Conservation (phyloP, 768 basidiomycete species). For the Rhodotorula kratochvilovae region DNA sequence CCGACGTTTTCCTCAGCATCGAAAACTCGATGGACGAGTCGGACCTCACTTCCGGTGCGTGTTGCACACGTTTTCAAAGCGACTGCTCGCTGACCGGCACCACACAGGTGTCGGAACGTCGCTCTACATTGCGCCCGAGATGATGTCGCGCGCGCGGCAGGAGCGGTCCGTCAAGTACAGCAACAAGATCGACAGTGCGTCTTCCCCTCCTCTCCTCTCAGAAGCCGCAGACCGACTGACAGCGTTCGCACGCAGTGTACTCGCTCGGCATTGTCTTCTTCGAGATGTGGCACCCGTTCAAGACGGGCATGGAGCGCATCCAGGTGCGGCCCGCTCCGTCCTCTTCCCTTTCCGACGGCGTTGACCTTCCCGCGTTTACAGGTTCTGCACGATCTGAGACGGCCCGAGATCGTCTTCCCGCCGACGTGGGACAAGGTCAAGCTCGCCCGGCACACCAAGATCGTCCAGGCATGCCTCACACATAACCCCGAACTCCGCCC, state of each 20-base stretch:
- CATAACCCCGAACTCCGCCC: slow-evolving; percentile 44
- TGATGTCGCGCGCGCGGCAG: slow-evolving; percentile 15
- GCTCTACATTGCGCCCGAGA: slow-evolving; percentile 44
- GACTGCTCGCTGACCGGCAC: not conserved
- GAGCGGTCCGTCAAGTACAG: slow-evolving; percentile 34
- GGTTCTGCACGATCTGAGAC: slow-evolving; percentile 43
- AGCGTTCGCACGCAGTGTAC: slow-evolving; percentile 31
- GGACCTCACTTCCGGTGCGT: slow-evolving; percentile 34
- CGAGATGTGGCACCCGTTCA: slow-evolving; percentile 39
- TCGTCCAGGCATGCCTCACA: slow-evolving; percentile 42
- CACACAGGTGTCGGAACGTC: slow-evolving; percentile 41
- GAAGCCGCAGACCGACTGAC: not conserved
- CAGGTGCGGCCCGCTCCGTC: not conserved
- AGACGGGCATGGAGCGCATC: slow-evolving; percentile 45
- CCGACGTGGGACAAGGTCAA: slow-evolving; percentile 36
- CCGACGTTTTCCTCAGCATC: slow-evolving; percentile 28
- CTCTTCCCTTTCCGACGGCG: not conserved
- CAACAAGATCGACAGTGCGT: slow-evolving; percentile 40
- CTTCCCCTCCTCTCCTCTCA: not conserved
- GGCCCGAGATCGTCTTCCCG: slow-evolving; percentile 43
- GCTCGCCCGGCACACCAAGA: slow-evolving; percentile 41
- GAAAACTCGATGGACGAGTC: slow-evolving; percentile 33
- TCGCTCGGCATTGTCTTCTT: slow-evolving; percentile 42
- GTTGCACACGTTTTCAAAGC: not conserved
- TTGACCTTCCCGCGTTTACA: not conserved